Conservation (phyloP, 495 filamentous ascomycete species). For the Aspergillus mulundensis region DNA sequence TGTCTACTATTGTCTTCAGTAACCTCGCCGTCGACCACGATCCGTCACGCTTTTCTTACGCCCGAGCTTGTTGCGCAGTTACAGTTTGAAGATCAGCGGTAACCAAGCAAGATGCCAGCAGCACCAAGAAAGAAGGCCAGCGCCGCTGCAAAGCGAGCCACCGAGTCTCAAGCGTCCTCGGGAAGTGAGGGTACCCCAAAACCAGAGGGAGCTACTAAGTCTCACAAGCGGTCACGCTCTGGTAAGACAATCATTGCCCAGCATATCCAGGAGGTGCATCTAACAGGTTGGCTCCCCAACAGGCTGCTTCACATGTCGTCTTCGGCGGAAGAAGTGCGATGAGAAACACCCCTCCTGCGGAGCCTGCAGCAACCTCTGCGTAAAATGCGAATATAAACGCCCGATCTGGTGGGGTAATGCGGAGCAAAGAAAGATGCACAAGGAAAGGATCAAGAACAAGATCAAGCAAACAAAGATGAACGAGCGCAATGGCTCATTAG, state of each 20-base stretch:
- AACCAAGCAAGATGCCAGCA: conserved; percentile 19
- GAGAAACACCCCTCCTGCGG: conserved; percentile 82
- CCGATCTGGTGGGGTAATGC: conserved; percentile 96
- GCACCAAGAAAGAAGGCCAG: conserved; percentile 21
- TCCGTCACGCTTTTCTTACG: conserved; percentile 2
- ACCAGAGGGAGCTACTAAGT: conserved; percentile 64
- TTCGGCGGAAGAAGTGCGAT: conserved; percentile 97
- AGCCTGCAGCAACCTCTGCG: conserved; percentile 81
- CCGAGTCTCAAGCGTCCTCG: conserved; percentile 18
- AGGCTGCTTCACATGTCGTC: conserved; percentile 97
- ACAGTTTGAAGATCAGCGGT: neutral
- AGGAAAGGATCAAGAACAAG: conserved; percentile 92
- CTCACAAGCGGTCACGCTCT: conserved; percentile 90
- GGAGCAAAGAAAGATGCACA: conserved; percentile 77
- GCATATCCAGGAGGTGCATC: neutral
- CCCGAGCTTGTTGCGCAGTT: neutral
- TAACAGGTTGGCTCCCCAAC: conserved; percentile 1
- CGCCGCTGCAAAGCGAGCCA: conserved; percentile 13
- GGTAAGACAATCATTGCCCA: conserved; percentile 52
- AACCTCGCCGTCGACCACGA: conserved; percentile 12
- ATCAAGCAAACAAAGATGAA: conserved; percentile 94
- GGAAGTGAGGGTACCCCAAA: conserved; percentile 18
- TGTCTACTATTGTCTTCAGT: conserved; percentile 1
- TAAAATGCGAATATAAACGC: conserved; percentile 92
- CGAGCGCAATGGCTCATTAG: conserved; percentile 64